Percentiles rank a stretch among this genome's conserved stretches.
phyloP scores from a whole-genome alignment of 2,329 filamentous ascomycete genomes.

The Aaosphaeria pasadenensis region DNA sequence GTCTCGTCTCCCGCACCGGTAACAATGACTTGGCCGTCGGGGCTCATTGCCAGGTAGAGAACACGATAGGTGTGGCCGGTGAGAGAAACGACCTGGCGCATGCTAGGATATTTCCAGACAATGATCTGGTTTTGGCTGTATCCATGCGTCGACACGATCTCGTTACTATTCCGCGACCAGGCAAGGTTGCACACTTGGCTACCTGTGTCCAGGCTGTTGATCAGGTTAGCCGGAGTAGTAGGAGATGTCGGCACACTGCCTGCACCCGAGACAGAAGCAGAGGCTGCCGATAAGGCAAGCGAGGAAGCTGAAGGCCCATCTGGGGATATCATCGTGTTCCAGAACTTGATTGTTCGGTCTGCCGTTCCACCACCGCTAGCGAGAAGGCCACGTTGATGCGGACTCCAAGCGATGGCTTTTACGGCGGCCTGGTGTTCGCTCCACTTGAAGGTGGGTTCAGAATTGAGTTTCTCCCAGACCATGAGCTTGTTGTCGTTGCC shows the following conservation, averaged over 20 bases:
- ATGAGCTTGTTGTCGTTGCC: slow-evolving; percentile 99
- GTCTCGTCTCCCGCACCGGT: slow-evolving; percentile 97
- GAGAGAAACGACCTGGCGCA: slow-evolving; percentile 93
- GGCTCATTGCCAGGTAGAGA: slow-evolving; percentile 94
- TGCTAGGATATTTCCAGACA: slow-evolving; percentile 98
- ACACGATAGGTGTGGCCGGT: slow-evolving; percentile 97
- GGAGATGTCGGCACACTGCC: slow-evolving; percentile 29
- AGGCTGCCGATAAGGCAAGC: slow-evolving; percentile 36
- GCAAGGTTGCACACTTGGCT: slow-evolving; percentile 98
- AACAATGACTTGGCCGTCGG: slow-evolving; percentile 88
- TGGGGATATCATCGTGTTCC: slow-evolving; percentile 85
- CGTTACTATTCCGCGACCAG: slow-evolving; percentile 96
- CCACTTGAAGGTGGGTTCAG: slow-evolving; percentile 90
- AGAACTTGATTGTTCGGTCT: slow-evolving; percentile 95
- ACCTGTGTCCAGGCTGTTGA: slow-evolving; percentile 89
- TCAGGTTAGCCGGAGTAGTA: slow-evolving; percentile 42
- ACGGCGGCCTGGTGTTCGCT: slow-evolving; percentile 93
- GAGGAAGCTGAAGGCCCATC: slow-evolving; percentile 39
- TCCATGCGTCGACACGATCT: slow-evolving; percentile 94
- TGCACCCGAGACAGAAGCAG: slow-evolving; percentile 29
- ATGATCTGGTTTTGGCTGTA: slow-evolving; percentile 99
- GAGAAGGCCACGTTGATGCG: slow-evolving; percentile 90
- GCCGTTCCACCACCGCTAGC: slow-evolving; percentile 94
- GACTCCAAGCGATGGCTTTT: slow-evolving; percentile 97
- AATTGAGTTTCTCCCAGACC: slow-evolving; percentile 96